Evolutionary conservation across 345 rosid genomes (phyloP).

Genomic region (Boechera stricta): DNA sequence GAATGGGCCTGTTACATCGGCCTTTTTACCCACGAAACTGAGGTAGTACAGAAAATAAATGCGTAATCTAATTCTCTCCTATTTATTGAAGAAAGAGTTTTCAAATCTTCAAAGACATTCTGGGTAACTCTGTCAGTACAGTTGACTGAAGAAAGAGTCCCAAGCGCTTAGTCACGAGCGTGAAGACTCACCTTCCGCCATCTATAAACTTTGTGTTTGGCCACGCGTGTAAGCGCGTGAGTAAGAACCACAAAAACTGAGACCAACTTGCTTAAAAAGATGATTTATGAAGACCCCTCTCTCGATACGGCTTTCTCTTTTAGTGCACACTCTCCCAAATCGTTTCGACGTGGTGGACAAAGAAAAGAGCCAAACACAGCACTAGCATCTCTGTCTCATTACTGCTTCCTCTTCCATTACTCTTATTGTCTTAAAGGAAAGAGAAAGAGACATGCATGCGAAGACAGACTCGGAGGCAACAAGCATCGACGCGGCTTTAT

Average conservation of each 20-base stretch:
- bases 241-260: background rate
- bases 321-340: slow-evolving; percentile 39
- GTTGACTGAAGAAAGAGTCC: slow-evolving; percentile 2
- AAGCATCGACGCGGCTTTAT: slow-evolving; percentile 67
- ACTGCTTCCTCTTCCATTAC: slow-evolving; percentile 5
- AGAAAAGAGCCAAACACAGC: slow-evolving; percentile 19
- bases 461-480: slow-evolving; percentile 94
- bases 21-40: slow-evolving; percentile 13
- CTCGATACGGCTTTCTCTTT: slow-evolving; percentile 23
- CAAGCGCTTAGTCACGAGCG: background rate
- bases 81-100: slow-evolving; percentile 12
- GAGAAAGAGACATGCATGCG: slow-evolving; percentile 62
- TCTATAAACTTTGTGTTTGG: background rate
- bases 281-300: slow-evolving; percentile 18
- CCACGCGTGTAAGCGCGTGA: slow-evolving; percentile 25
- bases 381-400: slow-evolving; percentile 31
- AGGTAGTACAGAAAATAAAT: slow-evolving; percentile 12
- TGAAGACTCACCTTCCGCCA: background rate
- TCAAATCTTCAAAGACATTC: slow-evolving; percentile 37
- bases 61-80: background rate
- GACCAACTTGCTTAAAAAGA: slow-evolving; percentile 30
- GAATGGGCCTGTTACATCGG: slow-evolving; percentile 1
- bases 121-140: slow-evolving; percentile 37
- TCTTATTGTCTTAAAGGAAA: background rate
- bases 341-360: background rate